Evolutionary conservation across 495 filamentous ascomycete genomes (phyloP).

Genomic region (Clavariopsis aquatica): DNA sequence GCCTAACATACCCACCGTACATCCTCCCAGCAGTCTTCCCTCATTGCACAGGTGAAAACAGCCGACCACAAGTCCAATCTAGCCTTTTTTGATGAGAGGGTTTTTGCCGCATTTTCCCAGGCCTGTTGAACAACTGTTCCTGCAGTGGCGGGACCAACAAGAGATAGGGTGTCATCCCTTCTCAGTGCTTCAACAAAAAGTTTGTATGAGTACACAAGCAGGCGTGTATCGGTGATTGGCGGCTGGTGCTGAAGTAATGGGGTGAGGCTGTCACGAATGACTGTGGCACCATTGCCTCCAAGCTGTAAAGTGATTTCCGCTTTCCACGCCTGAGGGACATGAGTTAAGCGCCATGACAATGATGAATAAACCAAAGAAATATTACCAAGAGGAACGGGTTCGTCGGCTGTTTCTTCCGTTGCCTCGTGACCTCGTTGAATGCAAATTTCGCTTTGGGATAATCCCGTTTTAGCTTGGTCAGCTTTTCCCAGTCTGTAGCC

Average conservation of each 20-base stretch:
- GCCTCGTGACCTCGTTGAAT: slow-evolving; percentile 1
- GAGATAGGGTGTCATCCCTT: neutral
- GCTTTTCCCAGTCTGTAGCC: slow-evolving; percentile 26
- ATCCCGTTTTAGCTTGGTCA: slow-evolving; percentile 6
- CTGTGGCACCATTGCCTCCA: neutral
- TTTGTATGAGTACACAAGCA: slow-evolving; percentile 16
- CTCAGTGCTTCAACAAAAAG: slow-evolving; percentile 5
- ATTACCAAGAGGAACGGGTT: slow-evolving; percentile 28
- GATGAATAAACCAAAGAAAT: neutral
- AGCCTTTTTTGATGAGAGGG: slow-evolving; percentile 3
- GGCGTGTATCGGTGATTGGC: slow-evolving; percentile 12
- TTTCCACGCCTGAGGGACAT: slow-evolving; percentile 21
- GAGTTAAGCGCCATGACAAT: slow-evolving; percentile 1
- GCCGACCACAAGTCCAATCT: slow-evolving; percentile 17
- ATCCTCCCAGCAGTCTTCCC: slow-evolving; percentile 35
- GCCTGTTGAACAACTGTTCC: neutral
- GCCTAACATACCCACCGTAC: slow-evolving; percentile 13
- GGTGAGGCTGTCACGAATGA: neutral
- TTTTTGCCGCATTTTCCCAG: slow-evolving; percentile 22
- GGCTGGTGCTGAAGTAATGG: neutral
- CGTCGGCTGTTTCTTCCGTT: slow-evolving; percentile 19
- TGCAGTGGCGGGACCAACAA: neutral
- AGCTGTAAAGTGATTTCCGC: slow-evolving; percentile 6
- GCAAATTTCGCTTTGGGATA: slow-evolving; percentile 27
- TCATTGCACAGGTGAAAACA: slow-evolving; percentile 13